Conservation (phyloP, 1,284 basidiomycete genomes). For the Puccinia coronata region DNA sequence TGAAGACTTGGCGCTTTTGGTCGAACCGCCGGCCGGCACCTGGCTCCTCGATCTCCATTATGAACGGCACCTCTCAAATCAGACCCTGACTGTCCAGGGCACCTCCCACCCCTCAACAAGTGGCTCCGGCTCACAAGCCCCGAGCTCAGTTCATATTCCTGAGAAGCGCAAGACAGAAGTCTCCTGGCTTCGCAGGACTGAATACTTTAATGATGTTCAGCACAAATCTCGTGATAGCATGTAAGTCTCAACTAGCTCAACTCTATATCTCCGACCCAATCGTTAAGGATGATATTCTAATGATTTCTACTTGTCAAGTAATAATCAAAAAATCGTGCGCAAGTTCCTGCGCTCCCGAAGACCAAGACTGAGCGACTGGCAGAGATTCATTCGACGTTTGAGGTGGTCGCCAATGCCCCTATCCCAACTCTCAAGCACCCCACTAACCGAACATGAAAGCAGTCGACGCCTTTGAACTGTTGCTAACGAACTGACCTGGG, state of each 20-base stretch:
- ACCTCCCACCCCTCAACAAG: conserved; percentile 61
- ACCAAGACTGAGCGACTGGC: conserved; percentile 61
- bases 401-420: conserved; percentile 63
- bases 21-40: conserved; percentile 61
- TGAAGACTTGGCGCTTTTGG: conserved; percentile 70
- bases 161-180: conserved; percentile 64
- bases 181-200: conserved; percentile 83
- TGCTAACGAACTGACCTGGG: conserved; percentile 87
- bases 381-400: conserved; percentile 79
- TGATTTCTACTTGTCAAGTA: conserved; percentile 54
- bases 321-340: conserved; percentile 61
- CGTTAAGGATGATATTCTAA: neutral
- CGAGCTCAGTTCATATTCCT: conserved; percentile 54
- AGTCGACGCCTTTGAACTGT: conserved; percentile 78
- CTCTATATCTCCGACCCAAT: neutral
- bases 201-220: conserved; percentile 67
- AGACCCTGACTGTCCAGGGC: conserved; percentile 12
- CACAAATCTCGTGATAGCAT: conserved; percentile 33
- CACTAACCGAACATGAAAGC: conserved; percentile 73
- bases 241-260: conserved; percentile 18
- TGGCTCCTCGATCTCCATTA: conserved; percentile 39
- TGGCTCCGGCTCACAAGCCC: conserved; percentile 54
- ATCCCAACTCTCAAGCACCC: conserved; percentile 71
- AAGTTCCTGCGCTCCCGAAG: conserved; percentile 52
- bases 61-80: conserved; percentile 35